Evolutionary conservation across 148 eudicot species (phyloP).

Genomic region (Diospyros lotus): DNA sequence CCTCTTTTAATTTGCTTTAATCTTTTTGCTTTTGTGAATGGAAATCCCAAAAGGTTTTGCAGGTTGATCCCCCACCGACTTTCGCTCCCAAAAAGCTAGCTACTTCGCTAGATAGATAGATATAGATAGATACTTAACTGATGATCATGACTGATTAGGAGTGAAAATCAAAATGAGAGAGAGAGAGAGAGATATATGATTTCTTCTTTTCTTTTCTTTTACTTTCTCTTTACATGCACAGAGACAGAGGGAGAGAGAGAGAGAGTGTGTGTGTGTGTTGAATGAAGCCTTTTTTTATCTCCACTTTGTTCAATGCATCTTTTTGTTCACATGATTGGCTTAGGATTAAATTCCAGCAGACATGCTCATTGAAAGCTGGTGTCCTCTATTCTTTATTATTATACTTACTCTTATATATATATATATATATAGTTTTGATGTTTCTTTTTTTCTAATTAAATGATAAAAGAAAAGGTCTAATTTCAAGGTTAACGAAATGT

Average conservation of each 20-base stretch:
- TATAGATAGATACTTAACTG: too few relatives aligned
- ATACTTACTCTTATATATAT: not conserved
- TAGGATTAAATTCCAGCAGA: not conserved
- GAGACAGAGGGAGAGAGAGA: slow-evolving; percentile 12
- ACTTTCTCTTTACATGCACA: not conserved
- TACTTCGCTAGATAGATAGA: too few relatives aligned
- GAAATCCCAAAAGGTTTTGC: not conserved
- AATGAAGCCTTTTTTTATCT: not conserved
- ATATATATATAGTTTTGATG: too few relatives aligned
- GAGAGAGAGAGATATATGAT: not conserved
- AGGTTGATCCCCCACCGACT: not conserved
- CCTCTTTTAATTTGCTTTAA: slow-evolving; percentile 15
- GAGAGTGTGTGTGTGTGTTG: slow-evolving; percentile 11
- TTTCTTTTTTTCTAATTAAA: not conserved
- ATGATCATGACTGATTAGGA: too few relatives aligned
- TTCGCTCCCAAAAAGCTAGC: slow-evolving; percentile 4
- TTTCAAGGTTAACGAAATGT: too few relatives aligned
- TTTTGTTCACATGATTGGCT: not conserved
- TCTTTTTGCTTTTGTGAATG: not conserved
- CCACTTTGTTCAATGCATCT: not conserved
- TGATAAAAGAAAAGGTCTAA: too few relatives aligned
- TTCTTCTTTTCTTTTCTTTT: too few relatives aligned
- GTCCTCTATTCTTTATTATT: not conserved
- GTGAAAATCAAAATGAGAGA: not conserved
- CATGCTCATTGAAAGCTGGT: not conserved